Conservation (phyloP, 2,329 filamentous ascomycete species). For the Fusarium nelsonii region DNA sequence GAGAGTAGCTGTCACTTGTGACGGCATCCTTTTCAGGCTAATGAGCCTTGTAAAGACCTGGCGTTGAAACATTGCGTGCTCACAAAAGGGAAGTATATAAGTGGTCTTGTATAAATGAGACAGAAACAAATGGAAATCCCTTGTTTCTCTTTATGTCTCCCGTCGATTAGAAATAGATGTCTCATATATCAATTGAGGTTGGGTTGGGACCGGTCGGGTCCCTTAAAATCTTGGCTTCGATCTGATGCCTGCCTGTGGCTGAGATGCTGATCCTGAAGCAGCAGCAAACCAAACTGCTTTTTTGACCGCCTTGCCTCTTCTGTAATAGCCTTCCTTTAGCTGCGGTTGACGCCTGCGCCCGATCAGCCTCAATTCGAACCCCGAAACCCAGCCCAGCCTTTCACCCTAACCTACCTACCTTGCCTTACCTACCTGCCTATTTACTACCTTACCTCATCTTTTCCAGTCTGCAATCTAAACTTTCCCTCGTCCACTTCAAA, state of each 20-base stretch:
- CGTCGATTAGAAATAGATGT: slow-evolving; percentile 3
- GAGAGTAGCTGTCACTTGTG: background rate
- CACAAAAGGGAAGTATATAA: background rate
- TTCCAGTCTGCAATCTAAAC: slow-evolving; percentile 18
- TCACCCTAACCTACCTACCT: slow-evolving; percentile 12
- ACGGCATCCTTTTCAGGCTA: background rate
- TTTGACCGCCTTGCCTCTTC: slow-evolving; percentile 45
- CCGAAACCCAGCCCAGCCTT: slow-evolving; percentile 46
- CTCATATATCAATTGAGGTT: slow-evolving; percentile 6
- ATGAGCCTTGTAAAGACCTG: slow-evolving; percentile 5
- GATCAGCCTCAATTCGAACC: slow-evolving; percentile 48
- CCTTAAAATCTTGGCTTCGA: slow-evolving; percentile 18
- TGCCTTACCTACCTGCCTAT: slow-evolving; percentile 10
- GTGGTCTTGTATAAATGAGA: background rate
- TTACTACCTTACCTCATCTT: slow-evolving; percentile 2
- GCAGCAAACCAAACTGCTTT: slow-evolving; percentile 35
- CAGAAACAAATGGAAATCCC: background rate
- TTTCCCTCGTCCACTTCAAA: slow-evolving; percentile 20
- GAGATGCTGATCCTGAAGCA: slow-evolving; percentile 23
- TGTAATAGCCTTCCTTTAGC: slow-evolving; percentile 31
- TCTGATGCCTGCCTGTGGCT: slow-evolving; percentile 28
- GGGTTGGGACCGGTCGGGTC: background rate
- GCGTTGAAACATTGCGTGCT: slow-evolving; percentile 31
- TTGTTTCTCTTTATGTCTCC: background rate
- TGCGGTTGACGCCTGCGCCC: slow-evolving; percentile 39